Base-by-base conservation (phyloP, 108 stramenopile species). In the Pseudonitzschia delicatissima region DNA sequence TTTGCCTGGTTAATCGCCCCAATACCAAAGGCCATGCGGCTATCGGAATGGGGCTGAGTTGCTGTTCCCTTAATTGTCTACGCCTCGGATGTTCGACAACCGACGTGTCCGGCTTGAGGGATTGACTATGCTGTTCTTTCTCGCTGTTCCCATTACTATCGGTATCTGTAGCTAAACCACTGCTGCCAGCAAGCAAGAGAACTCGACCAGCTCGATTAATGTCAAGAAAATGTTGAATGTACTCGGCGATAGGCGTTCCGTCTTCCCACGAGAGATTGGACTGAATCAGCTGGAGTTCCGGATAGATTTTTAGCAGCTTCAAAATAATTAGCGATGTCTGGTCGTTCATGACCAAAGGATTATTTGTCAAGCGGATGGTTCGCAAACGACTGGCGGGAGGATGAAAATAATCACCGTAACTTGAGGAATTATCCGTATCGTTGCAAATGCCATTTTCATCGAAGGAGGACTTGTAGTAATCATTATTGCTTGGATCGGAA, bases 171-270 rank as follows among this genome's bases (percentile, higher is more conserved):
- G 15, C 53, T 42, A 42, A 31, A 31, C 8, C 39, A 26, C 26
- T 42, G 60, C 60, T 61, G 18, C 39, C 60, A 8, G 36, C 39
- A 18, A 61, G 26, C 37, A 61, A 42, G 9, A 61, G 39, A 0
- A 61, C 36, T 26, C 60, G 36, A 18, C 60, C 60, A 12, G 60
- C 60, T 3, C 60, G 23, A 36, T 61, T 61, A 20, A 61, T 61
- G 32, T 61, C 60, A 35, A 61, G 15, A 17, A 61, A 26, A 36
- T 61, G 60, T 35, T 61, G 39, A 4, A 61, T 61, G 36, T 37
- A 29, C 36, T 15, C 8, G 26, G 36, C 21, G 25, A 42, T 42
- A 36, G 39, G 23, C 4, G 25, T 37, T 7, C 39, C 60, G 20
- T 61, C 37, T 26, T 42, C 60, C 39, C 60, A 37, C 9, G 37